phyloP scores from a whole-genome alignment of 805 yeast species.

The Kuraishia ogatae region DNA sequence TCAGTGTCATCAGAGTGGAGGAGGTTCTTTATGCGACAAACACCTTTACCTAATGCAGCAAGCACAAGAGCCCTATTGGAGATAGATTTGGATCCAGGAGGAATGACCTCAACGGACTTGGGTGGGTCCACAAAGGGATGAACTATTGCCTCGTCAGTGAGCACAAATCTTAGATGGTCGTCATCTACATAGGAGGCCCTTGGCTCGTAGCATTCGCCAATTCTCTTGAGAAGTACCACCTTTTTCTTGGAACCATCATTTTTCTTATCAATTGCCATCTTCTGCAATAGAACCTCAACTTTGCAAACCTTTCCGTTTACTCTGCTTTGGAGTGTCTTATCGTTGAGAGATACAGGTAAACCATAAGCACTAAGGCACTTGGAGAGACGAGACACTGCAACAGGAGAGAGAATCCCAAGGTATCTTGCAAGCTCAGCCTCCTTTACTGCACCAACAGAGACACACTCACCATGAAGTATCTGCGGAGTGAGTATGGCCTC shows the following conservation, averaged over 20 bases:
- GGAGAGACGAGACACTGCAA: constrained; percentile 84
- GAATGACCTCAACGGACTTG: constrained; percentile 42
- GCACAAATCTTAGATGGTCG: constrained; percentile 68
- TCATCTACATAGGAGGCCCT: constrained; percentile 81
- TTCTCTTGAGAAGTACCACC: constrained; percentile 72
- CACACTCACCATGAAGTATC: constrained; percentile 97
- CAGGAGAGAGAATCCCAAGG: constrained; percentile 80
- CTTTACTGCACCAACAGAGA: constrained; percentile 89
- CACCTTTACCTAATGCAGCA: constrained; percentile 87
- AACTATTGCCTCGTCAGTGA: constrained; percentile 76
- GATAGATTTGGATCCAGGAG: constrained; percentile 97
- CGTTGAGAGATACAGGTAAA: constrained; percentile 72
- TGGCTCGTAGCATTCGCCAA: constrained; percentile 85
- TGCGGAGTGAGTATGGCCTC: constrained; percentile 97
- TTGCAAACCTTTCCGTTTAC: constrained; percentile 66
- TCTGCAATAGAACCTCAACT: constrained; percentile 62
- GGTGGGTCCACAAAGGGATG: constrained; percentile 39
- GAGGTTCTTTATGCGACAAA: constrained; percentile 74
- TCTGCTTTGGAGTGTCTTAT: constrained; percentile 60
- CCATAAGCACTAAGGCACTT: constrained; percentile 82
- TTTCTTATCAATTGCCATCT: constrained; percentile 95
- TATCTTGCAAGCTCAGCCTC: constrained; percentile 96
- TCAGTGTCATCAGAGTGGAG: constrained; percentile 95
- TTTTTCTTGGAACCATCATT: constrained; percentile 90
- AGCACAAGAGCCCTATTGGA: constrained; percentile 90